phyloP scores from a whole-genome alignment of 208 protist species.

The Trypanosoma lewisi region DNA sequence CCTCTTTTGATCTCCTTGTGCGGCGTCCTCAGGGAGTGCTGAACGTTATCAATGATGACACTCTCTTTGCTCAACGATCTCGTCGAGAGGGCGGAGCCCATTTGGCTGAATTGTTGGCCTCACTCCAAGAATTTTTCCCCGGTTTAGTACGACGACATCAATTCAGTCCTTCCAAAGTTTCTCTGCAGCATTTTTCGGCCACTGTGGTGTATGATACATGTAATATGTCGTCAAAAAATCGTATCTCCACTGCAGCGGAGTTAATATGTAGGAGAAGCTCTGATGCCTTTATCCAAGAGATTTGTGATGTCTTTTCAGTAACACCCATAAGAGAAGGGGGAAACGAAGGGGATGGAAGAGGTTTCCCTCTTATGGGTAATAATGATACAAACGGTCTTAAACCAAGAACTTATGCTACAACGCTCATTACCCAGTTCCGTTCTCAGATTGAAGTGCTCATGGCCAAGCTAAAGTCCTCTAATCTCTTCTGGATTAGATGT shows the following conservation, averaged over 20 bases:
- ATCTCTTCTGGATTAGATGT: conserved; percentile 24
- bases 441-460: conserved; percentile 22
- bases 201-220: conserved; percentile 20
- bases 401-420: conserved; percentile 13
- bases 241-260: conserved; percentile 16
- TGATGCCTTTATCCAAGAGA: conserved; percentile 18
- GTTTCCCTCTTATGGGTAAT: neutral
- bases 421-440: conserved; percentile 27
- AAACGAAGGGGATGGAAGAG: neutral
- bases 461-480: conserved; percentile 6
- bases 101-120: conserved; percentile 7
- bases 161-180: conserved; percentile 9
- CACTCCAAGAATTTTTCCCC: conserved; percentile 12
- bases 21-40: conserved; percentile 17
- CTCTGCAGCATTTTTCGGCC: conserved; percentile 21
- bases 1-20: conserved; percentile 17
- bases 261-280: conserved; percentile 8
- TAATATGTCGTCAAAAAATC: conserved; percentile 24
- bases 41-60: conserved; percentile 25
- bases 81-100: conserved; percentile 19
- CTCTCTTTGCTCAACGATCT: conserved; percentile 15
- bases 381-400: neutral
- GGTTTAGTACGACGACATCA: conserved; percentile 10
- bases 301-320: neutral
- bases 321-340: neutral